These are phyloP conservation scores for Rhizophora apiculata DNA, from an alignment of 345 rosid species.

Conservation along the genomic window DNA sequence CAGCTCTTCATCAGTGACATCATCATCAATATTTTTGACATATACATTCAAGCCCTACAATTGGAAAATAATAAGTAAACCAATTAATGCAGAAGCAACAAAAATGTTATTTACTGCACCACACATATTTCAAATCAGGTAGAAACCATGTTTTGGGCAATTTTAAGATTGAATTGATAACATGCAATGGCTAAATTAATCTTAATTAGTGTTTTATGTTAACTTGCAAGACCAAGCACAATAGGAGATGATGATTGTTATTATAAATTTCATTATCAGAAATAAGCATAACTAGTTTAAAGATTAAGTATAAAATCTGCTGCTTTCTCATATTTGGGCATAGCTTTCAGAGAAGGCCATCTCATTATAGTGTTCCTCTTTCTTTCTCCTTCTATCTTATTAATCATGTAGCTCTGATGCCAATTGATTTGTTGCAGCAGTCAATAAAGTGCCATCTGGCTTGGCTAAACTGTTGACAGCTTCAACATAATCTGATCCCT, in stretches of 20 bases:
- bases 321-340: no score
- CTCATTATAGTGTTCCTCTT: neutral
- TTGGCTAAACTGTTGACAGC: neutral
- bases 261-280: neutral
- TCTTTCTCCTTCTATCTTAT: neutral
- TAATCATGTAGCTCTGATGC: neutral
- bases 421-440: neutral
- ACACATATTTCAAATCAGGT: neutral
- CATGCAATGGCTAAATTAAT: neutral
- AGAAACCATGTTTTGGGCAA: no score
- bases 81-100: neutral
- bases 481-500: neutral
- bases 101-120: neutral
- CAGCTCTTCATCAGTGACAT: conserved; percentile 62
- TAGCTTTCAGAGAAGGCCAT: no score
- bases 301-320: no score
- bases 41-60: conserved; percentile 64
- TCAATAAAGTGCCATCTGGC: neutral
- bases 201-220: neutral
- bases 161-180: neutral
- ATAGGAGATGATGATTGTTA: neutral
- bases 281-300: neutral
- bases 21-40: conserved; percentile 62
- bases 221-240: neutral
- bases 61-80: neutral